Evolutionary conservation across 345 rosid genomes (phyloP).

Genomic region (Conringia planisiliqua): DNA sequence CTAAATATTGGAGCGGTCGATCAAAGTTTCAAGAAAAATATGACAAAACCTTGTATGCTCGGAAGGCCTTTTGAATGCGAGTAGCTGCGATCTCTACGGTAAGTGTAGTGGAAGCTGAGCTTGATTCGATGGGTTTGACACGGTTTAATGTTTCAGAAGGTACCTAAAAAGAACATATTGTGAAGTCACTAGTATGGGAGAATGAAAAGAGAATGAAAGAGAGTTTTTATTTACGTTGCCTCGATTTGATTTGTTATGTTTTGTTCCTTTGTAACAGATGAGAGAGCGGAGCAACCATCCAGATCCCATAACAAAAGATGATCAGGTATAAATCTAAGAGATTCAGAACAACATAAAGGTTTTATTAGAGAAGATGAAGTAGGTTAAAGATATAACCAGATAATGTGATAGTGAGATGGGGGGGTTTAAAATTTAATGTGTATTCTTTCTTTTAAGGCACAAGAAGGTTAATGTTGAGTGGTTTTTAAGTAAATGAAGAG

Average conservation of each 20-base stretch:
- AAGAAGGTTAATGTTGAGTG: constrained; percentile 24
- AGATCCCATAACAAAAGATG: constrained; percentile 44
- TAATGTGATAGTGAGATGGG: not conserved
- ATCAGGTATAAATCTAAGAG: not conserved
- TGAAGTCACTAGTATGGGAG: not conserved
- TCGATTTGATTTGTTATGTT: constrained; percentile 40
- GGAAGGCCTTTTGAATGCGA: constrained; percentile 66
- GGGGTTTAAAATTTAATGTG: constrained; percentile 1
- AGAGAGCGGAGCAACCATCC: constrained; percentile 52
- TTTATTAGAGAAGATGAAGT: not conserved
- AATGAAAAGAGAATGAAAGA: not conserved
- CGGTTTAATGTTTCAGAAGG: constrained; percentile 47
- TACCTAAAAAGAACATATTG: constrained; percentile 31
- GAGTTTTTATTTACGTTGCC: constrained; percentile 41
- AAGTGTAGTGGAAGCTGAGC: constrained; percentile 7
- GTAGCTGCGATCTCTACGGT: constrained; percentile 44
- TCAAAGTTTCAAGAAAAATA: not conserved
- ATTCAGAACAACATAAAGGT: not conserved
- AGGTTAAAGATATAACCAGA: not conserved
- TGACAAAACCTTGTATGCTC: constrained; percentile 44
- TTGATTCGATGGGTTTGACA: constrained; percentile 27
- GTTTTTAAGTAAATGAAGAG: constrained; percentile 15
- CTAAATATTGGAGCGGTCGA: not conserved
- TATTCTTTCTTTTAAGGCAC: constrained; percentile 24
- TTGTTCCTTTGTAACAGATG: constrained; percentile 38